phyloP scores from a whole-genome alignment of 1,284 basidiomycete species.

The Singerocomus rubriflavus region DNA sequence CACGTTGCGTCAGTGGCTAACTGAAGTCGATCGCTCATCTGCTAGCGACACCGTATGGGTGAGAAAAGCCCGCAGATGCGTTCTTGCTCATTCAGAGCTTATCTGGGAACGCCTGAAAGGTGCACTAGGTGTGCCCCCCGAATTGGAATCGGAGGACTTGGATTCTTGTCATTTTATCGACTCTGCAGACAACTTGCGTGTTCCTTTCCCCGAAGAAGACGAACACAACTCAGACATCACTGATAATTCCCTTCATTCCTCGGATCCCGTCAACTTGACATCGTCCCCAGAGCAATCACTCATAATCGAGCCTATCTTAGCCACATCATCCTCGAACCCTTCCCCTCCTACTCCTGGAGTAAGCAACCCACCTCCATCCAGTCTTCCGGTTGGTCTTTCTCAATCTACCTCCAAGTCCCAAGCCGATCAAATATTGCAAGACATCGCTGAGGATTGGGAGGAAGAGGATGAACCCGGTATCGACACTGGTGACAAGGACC shows the following conservation, averaged over 20 bases:
- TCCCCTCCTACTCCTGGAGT: slow-evolving; percentile 23
- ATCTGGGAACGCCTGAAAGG: slow-evolving; percentile 82
- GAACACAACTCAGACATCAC: neutral
- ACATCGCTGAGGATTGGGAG: slow-evolving; percentile 54
- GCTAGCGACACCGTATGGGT: slow-evolving; percentile 65
- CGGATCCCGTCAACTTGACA: slow-evolving; percentile 2
- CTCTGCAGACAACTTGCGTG: neutral
- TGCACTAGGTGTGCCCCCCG: slow-evolving; percentile 72
- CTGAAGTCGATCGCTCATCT: slow-evolving; percentile 53
- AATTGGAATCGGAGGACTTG: slow-evolving; percentile 55
- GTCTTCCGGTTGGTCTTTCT: slow-evolving; percentile 34
- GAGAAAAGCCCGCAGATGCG: slow-evolving; percentile 58
- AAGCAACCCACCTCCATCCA: slow-evolving; percentile 37
- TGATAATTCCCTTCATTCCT: neutral
- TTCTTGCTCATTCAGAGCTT: slow-evolving; percentile 67
- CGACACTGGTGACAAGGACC: slow-evolving; percentile 7
- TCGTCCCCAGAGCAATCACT: slow-evolving; percentile 12
- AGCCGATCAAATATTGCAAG: slow-evolving; percentile 40
- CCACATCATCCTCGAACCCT: slow-evolving; percentile 36
- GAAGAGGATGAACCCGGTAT: slow-evolving; percentile 32
- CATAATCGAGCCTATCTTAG: slow-evolving; percentile 30
- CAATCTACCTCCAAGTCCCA: slow-evolving; percentile 28
- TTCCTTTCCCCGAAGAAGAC: neutral
- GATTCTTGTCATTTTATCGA: slow-evolving; percentile 14
- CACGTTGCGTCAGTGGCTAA: slow-evolving; percentile 50